Conservation (phyloP, 345 rosid genomes). For the Citrus inodora region DNA sequence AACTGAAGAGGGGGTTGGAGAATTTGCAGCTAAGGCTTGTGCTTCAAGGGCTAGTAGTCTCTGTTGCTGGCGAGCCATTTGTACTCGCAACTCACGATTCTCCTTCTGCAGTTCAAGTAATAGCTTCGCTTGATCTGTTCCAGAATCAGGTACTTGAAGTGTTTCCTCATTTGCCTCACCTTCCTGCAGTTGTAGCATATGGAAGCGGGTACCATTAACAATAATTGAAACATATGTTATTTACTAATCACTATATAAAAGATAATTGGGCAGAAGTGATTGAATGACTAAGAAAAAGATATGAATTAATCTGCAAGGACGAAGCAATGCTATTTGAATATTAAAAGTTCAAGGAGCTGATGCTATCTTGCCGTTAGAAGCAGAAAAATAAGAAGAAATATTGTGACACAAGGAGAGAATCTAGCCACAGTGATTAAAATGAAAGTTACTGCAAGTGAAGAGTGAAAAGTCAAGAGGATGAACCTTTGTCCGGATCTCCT, state of each 20-base stretch:
- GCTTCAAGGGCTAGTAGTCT: slow-evolving; percentile 70
- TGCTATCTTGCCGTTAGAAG: neutral
- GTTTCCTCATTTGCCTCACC: slow-evolving; percentile 51
- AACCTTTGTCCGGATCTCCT: slow-evolving; percentile 79
- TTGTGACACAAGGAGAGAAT: neutral
- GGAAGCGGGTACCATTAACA: neutral
- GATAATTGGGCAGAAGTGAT: neutral
- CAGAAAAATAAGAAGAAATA: neutral
- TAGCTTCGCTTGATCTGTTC: slow-evolving; percentile 59
- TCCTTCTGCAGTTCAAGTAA: slow-evolving; percentile 82
- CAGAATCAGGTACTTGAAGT: slow-evolving; percentile 44
- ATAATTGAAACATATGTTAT: neutral
- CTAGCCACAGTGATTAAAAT: neutral
- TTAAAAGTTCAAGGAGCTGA: neutral
- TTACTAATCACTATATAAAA: neutral
- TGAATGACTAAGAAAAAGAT: neutral
- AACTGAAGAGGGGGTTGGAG: slow-evolving; percentile 73
- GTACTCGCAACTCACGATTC: slow-evolving; percentile 75
- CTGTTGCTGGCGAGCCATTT: slow-evolving; percentile 69
- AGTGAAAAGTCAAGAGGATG: neutral
- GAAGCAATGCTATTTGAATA: neutral
- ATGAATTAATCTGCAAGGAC: neutral
- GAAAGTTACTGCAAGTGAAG: neutral
- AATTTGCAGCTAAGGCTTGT: slow-evolving; percentile 63
- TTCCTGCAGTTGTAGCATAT: slow-evolving; percentile 30